phyloP scores from a whole-genome alignment of 2,329 filamentous ascomycete genomes.

The Fusarium hostae region DNA sequence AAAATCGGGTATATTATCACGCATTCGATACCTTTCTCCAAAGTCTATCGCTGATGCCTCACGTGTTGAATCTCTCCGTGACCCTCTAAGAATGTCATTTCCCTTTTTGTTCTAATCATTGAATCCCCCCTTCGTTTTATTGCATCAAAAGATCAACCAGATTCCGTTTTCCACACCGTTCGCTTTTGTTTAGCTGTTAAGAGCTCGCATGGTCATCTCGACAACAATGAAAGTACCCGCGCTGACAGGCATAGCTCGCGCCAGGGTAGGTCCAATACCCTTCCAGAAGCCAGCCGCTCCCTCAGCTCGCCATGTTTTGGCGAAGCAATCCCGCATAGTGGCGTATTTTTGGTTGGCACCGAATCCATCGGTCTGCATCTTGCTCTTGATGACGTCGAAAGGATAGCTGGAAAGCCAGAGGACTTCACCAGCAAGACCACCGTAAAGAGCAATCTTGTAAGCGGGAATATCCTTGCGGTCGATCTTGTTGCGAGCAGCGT shows the following conservation, averaged over 20 bases:
- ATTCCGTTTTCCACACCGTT: not conserved
- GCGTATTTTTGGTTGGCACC: slow-evolving; percentile 76
- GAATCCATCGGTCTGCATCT: slow-evolving; percentile 98
- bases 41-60: slow-evolving; percentile 12
- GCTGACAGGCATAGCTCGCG: slow-evolving; percentile 96
- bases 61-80: slow-evolving; percentile 27
- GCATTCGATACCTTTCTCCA: slow-evolving; percentile 7
- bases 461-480: slow-evolving; percentile 81
- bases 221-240: slow-evolving; percentile 96
- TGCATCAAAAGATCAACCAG: slow-evolving; percentile 1
- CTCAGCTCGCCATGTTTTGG: slow-evolving; percentile 80
- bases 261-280: slow-evolving; percentile 87
- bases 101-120: slow-evolving; percentile 17
- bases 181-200: slow-evolving; percentile 53
- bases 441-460: slow-evolving; percentile 90
- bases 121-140: slow-evolving; percentile 7
- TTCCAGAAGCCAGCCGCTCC: slow-evolving; percentile 92
- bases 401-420: slow-evolving; percentile 95
- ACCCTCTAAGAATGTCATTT: slow-evolving; percentile 22
- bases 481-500: slow-evolving; percentile 81
- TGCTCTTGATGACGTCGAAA: slow-evolving; percentile 97
- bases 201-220: slow-evolving; percentile 72
- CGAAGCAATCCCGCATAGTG: slow-evolving; percentile 90
- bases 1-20: slow-evolving; percentile 32
- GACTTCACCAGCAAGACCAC: slow-evolving; percentile 91